Base-by-base conservation (phyloP, 345 rosid genomes). In the Bruguiera gymnorhiza region DNA sequence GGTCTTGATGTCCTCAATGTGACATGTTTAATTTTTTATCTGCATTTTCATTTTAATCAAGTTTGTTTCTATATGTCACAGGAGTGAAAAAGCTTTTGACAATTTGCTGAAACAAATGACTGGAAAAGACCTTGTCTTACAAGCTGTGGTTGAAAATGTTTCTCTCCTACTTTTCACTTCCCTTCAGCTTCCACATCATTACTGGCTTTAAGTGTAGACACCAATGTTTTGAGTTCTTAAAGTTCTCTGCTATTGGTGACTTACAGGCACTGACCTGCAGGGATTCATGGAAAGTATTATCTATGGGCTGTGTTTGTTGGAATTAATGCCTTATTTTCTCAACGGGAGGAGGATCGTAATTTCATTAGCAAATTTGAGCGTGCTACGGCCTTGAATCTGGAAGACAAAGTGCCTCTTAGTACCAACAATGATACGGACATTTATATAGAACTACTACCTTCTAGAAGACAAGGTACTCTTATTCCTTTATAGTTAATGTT, bases 101-200 rank as follows among this genome's bases (percentile, higher is more conserved):
- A 18, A 53, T 0, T 32, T 61, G 20, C 30, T 70, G 20, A 34
- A n/a, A 51, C 23, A 50, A 34, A 48, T 70, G 65, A 24, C 34
- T 2, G 5, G 18, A 3, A 3, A 70, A 23, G 66, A 34, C 27
- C 30, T 51, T 50, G 66, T 51, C 11, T 10, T 59, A 3, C 46
- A 39, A 39, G 36, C 63, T 27, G 15, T 59, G 9, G 2, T 56
- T 23, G 36, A 6, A 19, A 26, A 36, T 39, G 24, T 29, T 8
- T 60, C 43, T 1, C 32, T 68, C 34, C 39, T 68, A 53, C 20
- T 68, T 6, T 68, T 68, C 43, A 68, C 63, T 15, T 68, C 71
- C 21, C 71, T 32, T 23, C 71, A 56, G 21, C 34, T 56, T 36
- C 51, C 63, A 54, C 26, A n/a, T 36, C 52, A 23, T 34, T 37